Evolutionary conservation across 306 rosid species (phyloP).

Genomic region (Erythrophleum fordii): DNA sequence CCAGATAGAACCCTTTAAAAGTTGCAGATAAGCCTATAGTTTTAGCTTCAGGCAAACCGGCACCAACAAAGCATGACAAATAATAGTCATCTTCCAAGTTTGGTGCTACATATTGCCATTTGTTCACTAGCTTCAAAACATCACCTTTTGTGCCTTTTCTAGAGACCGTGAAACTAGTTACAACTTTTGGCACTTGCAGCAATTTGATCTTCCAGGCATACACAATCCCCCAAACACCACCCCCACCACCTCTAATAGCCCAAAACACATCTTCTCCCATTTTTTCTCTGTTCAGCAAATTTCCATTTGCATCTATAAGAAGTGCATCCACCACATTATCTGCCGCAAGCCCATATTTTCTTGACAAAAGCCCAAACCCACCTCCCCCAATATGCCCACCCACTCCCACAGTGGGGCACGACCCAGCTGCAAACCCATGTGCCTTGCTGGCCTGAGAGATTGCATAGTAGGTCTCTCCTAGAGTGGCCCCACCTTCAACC

Average conservation of each 20-base stretch:
- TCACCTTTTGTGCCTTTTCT: conserved; percentile 52
- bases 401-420: conserved; percentile 90
- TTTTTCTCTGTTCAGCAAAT: conserved; percentile 46
- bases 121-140: conserved; percentile 53
- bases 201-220: conserved; percentile 79
- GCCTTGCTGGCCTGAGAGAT: conserved; percentile 57
- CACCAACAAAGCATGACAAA: conserved; percentile 70
- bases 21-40: conserved; percentile 53
- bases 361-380: conserved; percentile 70
- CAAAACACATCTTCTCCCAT: conserved; percentile 94
- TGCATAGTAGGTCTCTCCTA: conserved; percentile 76
- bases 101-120: conserved; percentile 80
- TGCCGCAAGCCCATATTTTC: conserved; percentile 77
- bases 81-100: conserved; percentile 58
- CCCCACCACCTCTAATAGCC: conserved; percentile 92
- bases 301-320: conserved; percentile 61
- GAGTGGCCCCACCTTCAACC: conserved; percentile 91
- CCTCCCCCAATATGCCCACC: conserved; percentile 85
- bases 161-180: conserved; percentile 56
- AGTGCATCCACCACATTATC: conserved; percentile 75
- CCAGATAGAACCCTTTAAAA: conserved; percentile 64
- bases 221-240: conserved; percentile 75
- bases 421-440: conserved; percentile 80
- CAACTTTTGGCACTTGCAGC: conserved; percentile 54
- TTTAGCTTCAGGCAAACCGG: conserved; percentile 60